Evolutionary conservation across 164 flowering plant genomes (phyloP).

Genomic region (Magnolia kwangsiensis): DNA sequence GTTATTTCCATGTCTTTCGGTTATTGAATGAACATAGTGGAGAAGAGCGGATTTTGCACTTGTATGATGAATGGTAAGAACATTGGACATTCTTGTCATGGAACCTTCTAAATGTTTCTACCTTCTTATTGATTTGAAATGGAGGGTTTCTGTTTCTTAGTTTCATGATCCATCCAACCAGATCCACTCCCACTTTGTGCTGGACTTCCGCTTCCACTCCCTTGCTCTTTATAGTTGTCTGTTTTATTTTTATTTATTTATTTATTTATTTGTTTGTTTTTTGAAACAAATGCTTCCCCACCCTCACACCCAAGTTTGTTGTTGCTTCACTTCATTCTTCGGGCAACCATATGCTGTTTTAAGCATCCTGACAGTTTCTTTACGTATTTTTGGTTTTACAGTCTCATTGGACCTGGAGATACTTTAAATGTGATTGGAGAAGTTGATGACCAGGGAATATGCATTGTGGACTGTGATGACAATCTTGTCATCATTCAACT

Average conservation of each 20-base stretch:
- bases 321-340: background rate
- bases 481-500: no score
- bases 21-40: slow-evolving; percentile 58
- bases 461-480: no score
- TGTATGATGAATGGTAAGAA: slow-evolving; percentile 83
- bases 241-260: no score
- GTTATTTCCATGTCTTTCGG: slow-evolving; percentile 49
- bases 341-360: background rate
- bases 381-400: slow-evolving; percentile 52
- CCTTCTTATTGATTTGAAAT: background rate
- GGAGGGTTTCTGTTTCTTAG: no score
- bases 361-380: slow-evolving; percentile 5
- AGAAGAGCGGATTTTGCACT: slow-evolving; percentile 26
- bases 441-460: no score
- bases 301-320: background rate
- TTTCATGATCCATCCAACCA: no score
- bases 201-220: no score
- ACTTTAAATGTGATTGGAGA: no score
- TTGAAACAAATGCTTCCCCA: no score
- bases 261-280: no score
- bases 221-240: no score
- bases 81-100: slow-evolving; percentile 4
- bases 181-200: no score
- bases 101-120: background rate
- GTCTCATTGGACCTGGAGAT: slow-evolving; percentile 73